These are phyloP conservation scores for Populus trichocarpa DNA, from an alignment of 441 rosid genomes.

Conservation along the genomic window DNA sequence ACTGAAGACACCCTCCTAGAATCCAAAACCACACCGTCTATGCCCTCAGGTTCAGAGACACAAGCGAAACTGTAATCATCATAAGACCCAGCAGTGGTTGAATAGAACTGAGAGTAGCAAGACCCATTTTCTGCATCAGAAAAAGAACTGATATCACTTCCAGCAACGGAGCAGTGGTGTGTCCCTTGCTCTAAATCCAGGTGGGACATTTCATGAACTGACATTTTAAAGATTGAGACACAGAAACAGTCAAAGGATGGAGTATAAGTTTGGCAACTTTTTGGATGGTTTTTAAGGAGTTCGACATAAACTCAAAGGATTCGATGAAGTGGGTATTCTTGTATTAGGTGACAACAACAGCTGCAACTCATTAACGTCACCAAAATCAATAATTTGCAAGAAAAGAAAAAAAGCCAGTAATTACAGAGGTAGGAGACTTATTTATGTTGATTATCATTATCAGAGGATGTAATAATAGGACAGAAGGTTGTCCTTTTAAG, in stretches of 20 bases:
- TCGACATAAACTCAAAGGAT: slow-evolving; percentile 9
- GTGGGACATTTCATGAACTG: slow-evolving; percentile 43
- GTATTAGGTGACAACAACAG: slow-evolving; percentile 29
- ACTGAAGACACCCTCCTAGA: slow-evolving; percentile 59
- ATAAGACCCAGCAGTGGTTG: slow-evolving; percentile 71
- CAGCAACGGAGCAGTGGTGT: slow-evolving; percentile 29
- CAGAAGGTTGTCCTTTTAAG: background rate
- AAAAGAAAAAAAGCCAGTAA: background rate
- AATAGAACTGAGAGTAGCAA: slow-evolving; percentile 78
- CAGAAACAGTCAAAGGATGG: background rate
- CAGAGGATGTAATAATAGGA: background rate
- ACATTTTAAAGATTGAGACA: slow-evolving; percentile 17
- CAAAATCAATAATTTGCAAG: slow-evolving; percentile 7
- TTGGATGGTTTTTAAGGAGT: background rate
- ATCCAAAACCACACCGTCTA: slow-evolving; percentile 25
- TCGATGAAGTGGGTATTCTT: slow-evolving; percentile 28
- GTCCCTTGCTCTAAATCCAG: slow-evolving; percentile 68
- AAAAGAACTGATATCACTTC: slow-evolving; percentile 49
- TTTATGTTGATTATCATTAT: background rate
- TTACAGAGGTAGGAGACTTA: background rate
- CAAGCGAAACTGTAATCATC: slow-evolving; percentile 51
- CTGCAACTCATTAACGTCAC: slow-evolving; percentile 34
- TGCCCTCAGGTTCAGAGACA: slow-evolving; percentile 37
- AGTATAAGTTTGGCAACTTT: background rate
- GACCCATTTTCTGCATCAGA: slow-evolving; percentile 88